Base-by-base conservation (phyloP, 371 early-diverging fungal species). In the Syncephalastrum racemosum region DNA sequence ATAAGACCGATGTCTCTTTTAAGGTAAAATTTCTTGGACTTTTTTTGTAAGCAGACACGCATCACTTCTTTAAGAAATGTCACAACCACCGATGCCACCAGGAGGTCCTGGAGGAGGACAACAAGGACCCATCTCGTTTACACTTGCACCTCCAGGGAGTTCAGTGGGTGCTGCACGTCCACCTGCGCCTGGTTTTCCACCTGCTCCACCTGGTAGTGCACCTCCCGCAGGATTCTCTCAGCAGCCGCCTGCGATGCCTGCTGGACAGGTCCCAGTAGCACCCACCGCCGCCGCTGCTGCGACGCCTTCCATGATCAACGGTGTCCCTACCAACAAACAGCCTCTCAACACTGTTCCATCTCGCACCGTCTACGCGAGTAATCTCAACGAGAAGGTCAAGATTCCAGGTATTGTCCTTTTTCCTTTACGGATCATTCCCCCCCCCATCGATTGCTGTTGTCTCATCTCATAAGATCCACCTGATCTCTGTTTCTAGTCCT, bases 311-410 rank as follows among this genome's bases (percentile, higher is more conserved):
- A 40, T 63, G 19, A 59, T 58, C 15, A 68, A 58, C 40, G 70
- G 76, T n/a, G 64, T 80, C 56, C 81, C 85, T 24, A 58, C 62
- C 2, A 76, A 81, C 5, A 86, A 83, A 59, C 83, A 85, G 50
- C 71, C 78, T 36, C 64, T 85, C 16, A 77, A 84, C 64, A 81
- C 77, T 41, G 70, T 86, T 39, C 90, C 96, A 18, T 84, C 76
- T 56, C 81, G 89, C 56, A 93, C 95, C 16, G 80, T 97, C 54
- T 95, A 95, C 73, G 83, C 93, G 56, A 85, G 85, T 58, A 88
- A 90, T 65, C 74, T 97, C 42, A 90, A 92, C 62, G 96, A 94
- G 64, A 90, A 93, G 70, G 84, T 93, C 50, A 89, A 91, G 56
- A 76, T 91, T 54, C 75, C 82, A 61, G 90, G 90, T 91, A 71